Conservation (phyloP, 148 eudicot genomes). For the Fagopyrum tataricum region DNA sequence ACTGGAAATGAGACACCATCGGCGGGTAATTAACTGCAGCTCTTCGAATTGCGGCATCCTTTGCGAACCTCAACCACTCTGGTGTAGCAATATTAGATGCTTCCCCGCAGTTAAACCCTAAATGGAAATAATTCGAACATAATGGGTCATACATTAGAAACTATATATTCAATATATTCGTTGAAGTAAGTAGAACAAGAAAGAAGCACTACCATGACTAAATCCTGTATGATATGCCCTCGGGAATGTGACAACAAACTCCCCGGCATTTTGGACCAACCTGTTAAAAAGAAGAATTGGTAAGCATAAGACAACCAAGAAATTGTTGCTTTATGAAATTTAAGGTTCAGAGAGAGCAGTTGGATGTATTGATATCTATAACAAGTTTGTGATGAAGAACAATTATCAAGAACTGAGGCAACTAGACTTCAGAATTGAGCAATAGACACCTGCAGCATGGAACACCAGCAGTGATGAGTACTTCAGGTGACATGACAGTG, state of each 20-base stretch:
- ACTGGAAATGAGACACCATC: constrained; percentile 95
- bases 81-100: constrained; percentile 99
- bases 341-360: background rate
- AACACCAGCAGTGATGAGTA: constrained; percentile 75
- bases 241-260: constrained; percentile 95
- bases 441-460: constrained; percentile 92
- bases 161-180: background rate
- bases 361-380: background rate
- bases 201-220: constrained; percentile 67
- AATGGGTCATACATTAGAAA: background rate
- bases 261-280: constrained; percentile 98
- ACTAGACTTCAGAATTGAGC: background rate
- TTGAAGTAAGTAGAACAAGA: background rate
- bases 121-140: constrained; percentile 11
- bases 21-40: constrained; percentile 92
- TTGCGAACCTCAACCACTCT: constrained; percentile 87
- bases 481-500: constrained; percentile 98
- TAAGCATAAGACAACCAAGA: constrained; percentile 6
- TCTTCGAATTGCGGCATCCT: constrained; percentile 96
- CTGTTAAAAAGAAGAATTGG: constrained; percentile 24
- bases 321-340: background rate
- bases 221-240: constrained; percentile 98
- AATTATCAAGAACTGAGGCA: background rate
- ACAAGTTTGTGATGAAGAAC: background rate
- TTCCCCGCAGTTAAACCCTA: constrained; percentile 88